Evolutionary conservation across 140 eudicot genomes (phyloP).

Genomic region (Bidens hawaiensis): DNA sequence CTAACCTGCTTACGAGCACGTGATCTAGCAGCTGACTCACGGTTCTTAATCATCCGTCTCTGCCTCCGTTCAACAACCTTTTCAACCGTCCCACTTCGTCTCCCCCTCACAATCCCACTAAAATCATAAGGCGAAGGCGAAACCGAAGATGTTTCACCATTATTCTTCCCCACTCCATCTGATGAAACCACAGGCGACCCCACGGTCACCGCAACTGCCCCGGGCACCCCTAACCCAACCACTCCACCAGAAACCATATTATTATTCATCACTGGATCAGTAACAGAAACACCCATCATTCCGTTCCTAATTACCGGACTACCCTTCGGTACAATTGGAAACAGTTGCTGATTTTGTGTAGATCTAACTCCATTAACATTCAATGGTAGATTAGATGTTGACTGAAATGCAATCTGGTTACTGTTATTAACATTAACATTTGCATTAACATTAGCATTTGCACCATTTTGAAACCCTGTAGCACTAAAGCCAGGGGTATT

Average conservation of each 20-base stretch:
- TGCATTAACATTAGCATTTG: neutral
- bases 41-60: constrained; percentile 38
- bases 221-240: constrained; percentile 25
- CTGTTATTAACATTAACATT: neutral
- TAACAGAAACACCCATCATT: constrained; percentile 27
- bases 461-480: constrained; percentile 16
- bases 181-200: constrained; percentile 32
- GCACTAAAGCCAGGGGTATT: constrained; percentile 39
- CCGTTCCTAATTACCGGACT: constrained; percentile 30
- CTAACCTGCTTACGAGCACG: constrained; percentile 45
- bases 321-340: constrained; percentile 20
- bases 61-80: constrained; percentile 38
- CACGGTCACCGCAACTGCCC: constrained; percentile 18
- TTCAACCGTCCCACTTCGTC: constrained; percentile 27
- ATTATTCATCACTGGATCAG: constrained; percentile 13
- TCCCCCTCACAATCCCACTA: constrained; percentile 23
- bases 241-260: constrained; percentile 1
- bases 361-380: constrained; percentile 31
- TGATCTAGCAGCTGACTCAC: constrained; percentile 41
- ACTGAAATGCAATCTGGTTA: constrained; percentile 16
- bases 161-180: constrained; percentile 31
- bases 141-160: constrained; percentile 30
- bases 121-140: constrained; percentile 30
- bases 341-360: constrained; percentile 20
- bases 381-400: constrained; percentile 19